phyloP scores from a whole-genome alignment of 2,329 filamentous ascomycete species.

The Microsporum canis region DNA sequence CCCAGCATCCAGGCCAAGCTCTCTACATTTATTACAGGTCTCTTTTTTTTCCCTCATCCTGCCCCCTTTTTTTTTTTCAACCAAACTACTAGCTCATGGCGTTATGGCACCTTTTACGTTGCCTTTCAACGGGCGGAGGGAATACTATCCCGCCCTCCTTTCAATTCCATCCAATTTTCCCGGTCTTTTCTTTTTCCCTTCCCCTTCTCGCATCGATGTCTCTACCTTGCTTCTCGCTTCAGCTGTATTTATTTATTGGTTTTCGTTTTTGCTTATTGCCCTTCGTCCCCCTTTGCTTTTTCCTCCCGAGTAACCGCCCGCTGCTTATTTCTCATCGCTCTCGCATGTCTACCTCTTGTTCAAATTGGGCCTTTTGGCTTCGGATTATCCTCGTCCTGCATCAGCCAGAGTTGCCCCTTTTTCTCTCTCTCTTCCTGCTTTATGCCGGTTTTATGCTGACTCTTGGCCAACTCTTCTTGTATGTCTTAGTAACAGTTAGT shows the following conservation, averaged over 20 bases:
- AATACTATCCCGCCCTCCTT: not conserved
- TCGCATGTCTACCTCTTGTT: not conserved
- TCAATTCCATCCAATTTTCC: not conserved
- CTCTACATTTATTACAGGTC: not conserved
- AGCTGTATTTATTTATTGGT: conserved; percentile 7
- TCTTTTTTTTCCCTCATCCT: not conserved
- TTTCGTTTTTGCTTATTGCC: not conserved
- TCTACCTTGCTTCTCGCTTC: not conserved
- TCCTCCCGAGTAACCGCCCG: not conserved
- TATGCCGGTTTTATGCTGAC: not conserved
- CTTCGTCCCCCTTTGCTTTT: not conserved
- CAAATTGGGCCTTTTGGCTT: not conserved
- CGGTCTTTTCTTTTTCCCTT: not conserved
- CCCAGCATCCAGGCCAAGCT: not conserved
- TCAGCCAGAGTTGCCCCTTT: not conserved
- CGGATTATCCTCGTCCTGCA: not conserved
- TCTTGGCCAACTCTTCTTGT: not conserved
- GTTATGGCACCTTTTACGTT: not conserved
- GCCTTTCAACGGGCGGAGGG: not conserved
- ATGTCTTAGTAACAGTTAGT: not conserved
- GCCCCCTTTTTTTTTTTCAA: not conserved
- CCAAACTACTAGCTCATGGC: not conserved
- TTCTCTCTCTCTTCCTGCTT: not conserved
- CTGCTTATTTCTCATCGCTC: not conserved
- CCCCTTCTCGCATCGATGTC: not conserved